phyloP scores from a whole-genome alignment of 495 filamentous ascomycete genomes.

The Aspergillus bertholletiae region DNA sequence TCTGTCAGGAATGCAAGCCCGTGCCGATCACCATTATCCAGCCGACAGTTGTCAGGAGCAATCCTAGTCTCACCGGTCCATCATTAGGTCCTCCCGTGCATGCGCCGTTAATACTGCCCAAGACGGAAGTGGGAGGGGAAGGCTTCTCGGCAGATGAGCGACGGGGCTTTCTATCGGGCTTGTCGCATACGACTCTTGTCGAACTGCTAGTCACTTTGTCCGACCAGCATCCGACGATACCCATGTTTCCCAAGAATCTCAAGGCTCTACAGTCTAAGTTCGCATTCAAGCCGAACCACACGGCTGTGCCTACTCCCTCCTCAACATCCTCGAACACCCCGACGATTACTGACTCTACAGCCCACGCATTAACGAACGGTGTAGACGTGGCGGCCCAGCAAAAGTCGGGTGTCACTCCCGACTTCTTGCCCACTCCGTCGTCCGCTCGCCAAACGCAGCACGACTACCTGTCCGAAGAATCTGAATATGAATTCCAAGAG shows the following conservation, averaged over 20 bases:
- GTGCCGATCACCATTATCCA: constrained; percentile 25
- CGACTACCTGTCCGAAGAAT: constrained; percentile 21
- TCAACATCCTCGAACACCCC: constrained; percentile 10
- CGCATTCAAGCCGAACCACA: constrained; percentile 5
- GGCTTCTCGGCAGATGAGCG: constrained; percentile 27
- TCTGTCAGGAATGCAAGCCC: constrained; percentile 66
- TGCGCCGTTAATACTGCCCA: constrained; percentile 8
- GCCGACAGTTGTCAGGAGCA: constrained; percentile 19
- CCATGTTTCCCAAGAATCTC: constrained; percentile 40
- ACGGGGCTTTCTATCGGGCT: constrained; percentile 38
- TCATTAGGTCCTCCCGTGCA: constrained; percentile 8
- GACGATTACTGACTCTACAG: neutral
- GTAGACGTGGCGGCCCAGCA: neutral
- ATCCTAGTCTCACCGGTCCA: constrained; percentile 18
- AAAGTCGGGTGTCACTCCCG: neutral
- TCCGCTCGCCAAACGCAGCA: constrained; percentile 6
- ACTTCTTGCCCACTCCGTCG: neutral
- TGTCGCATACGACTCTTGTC: constrained; percentile 39
- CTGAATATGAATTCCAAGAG: constrained; percentile 39
- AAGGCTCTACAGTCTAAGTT: constrained; percentile 23
- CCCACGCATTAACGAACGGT: neutral
- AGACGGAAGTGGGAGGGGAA: constrained; percentile 22
- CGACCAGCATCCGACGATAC: constrained; percentile 26
- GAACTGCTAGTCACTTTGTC: constrained; percentile 38
- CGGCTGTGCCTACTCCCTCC: neutral